A percentile compares a stretch with the other conserved stretches of the same genome.
These are phyloP conservation scores for Aspergillus cristatus DNA, from an alignment of 495 filamentous ascomycete genomes.

Conservation along the genomic window DNA sequence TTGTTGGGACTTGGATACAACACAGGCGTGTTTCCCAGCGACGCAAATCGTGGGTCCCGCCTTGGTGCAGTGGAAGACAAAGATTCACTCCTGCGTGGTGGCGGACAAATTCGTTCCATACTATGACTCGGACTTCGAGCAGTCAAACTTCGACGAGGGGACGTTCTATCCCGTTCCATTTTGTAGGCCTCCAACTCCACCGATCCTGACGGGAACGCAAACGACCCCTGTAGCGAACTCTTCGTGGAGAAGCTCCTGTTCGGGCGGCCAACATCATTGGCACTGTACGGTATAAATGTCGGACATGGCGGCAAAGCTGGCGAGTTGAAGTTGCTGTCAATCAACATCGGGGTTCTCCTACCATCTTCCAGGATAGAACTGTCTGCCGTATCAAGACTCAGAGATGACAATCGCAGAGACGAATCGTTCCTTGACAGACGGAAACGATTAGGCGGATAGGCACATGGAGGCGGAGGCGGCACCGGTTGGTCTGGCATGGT, in stretches of 20 bases:
- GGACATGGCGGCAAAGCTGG: slow-evolving; percentile 29
- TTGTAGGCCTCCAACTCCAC: slow-evolving; percentile 17
- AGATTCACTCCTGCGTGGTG: slow-evolving; percentile 31
- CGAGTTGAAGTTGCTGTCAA: slow-evolving; percentile 23
- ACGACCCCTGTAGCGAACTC: slow-evolving; percentile 17
- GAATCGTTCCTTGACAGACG: slow-evolving; percentile 34
- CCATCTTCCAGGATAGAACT: slow-evolving; percentile 42
- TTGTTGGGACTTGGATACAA: slow-evolving; percentile 8
- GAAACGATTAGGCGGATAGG: slow-evolving; percentile 25
- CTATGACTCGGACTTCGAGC: slow-evolving; percentile 21
- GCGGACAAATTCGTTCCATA: slow-evolving; percentile 15
- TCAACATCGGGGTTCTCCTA: slow-evolving; percentile 15
- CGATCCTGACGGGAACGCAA: slow-evolving; percentile 23
- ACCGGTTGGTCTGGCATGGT: slow-evolving; percentile 29
- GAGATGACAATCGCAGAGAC: slow-evolving; percentile 29
- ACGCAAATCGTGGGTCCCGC: slow-evolving; percentile 11
- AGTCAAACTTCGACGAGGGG: slow-evolving; percentile 34
- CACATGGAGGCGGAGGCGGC: slow-evolving; percentile 37
- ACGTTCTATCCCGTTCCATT: slow-evolving; percentile 15
- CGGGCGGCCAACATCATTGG: slow-evolving; percentile 34
- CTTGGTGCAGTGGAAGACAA: slow-evolving; percentile 16
- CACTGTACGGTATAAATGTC: slow-evolving; percentile 33
- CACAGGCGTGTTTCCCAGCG: background rate
- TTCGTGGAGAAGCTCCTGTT: slow-evolving; percentile 19
- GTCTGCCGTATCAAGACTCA: slow-evolving; percentile 39